Evolutionary conservation across 192 early-diverging fungal species (phyloP).

Genomic region (Coemansia reversa): DNA sequence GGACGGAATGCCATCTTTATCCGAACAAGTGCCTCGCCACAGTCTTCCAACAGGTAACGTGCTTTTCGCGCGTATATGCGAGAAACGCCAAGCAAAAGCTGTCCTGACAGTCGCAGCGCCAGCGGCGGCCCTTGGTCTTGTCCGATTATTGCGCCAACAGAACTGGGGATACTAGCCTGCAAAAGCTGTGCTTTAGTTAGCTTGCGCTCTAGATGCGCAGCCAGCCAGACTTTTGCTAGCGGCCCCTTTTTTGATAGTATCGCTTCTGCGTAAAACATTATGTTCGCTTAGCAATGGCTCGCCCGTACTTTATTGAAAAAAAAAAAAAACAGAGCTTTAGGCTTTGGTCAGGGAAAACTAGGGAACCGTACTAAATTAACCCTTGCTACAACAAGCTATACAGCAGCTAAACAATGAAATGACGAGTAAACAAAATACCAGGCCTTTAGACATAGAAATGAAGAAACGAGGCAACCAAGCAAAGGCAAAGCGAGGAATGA

Average conservation of each 20-base stretch:
- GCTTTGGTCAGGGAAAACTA: neutral
- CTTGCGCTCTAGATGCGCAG: conserved; percentile 97
- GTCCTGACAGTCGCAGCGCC: conserved; percentile 92
- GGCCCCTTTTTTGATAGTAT: conserved; percentile 83
- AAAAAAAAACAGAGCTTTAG: neutral
- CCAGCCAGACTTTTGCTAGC: conserved; percentile 96
- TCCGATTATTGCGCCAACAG: conserved; percentile 83
- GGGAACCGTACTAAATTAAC: neutral
- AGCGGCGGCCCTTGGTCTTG: conserved; percentile 77
- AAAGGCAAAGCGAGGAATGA: neutral
- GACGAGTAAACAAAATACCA: neutral
- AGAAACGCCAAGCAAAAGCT: conserved; percentile 92
- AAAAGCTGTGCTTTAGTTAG: conserved; percentile 91
- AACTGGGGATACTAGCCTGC: conserved; percentile 86
- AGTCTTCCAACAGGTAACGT: conserved; percentile 95
- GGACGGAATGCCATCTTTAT: conserved; percentile 82
- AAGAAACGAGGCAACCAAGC: neutral
- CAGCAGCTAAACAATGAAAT: neutral
- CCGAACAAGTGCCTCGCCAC: conserved; percentile 90
- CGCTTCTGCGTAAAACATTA: conserved; percentile 78
- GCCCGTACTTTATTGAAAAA: neutral
- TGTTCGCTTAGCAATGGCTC: neutral
- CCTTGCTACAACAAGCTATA: neutral
- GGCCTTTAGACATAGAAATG: neutral
- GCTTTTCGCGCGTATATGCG: conserved; percentile 97